Evolutionary conservation across 441 rosid genomes (phyloP).

Genomic region (Flueggea neowawraea): DNA sequence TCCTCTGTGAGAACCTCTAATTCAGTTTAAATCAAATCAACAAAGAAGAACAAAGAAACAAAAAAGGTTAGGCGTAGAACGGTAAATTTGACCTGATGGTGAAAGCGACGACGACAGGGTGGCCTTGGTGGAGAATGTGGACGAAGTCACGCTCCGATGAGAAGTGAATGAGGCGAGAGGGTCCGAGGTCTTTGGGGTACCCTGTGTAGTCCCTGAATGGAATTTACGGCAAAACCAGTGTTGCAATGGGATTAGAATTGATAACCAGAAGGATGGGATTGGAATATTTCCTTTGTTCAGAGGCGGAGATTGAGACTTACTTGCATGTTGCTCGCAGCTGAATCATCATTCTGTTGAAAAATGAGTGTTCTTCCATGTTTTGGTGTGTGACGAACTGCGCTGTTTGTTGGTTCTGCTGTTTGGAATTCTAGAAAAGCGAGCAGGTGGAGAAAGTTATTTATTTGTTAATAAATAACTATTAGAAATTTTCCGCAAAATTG

Average conservation of each 20-base stretch:
- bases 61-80: neutral
- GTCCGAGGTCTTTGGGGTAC: constrained; percentile 86
- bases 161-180: constrained; percentile 75
- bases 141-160: constrained; percentile 92
- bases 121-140: constrained; percentile 83
- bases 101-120: constrained; percentile 82
- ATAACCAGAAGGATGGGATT: constrained; percentile 2
- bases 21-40: too few relatives aligned
- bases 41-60: too few relatives aligned
- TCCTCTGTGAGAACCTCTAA: too few relatives aligned
- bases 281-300: neutral
- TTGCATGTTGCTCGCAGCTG: constrained; percentile 75
- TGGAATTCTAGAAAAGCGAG: too few relatives aligned
- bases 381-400: too few relatives aligned
- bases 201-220: constrained; percentile 70
- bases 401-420: too few relatives aligned
- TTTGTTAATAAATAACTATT: too few relatives aligned
- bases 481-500: neutral
- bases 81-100: constrained; percentile 56
- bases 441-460: constrained; percentile 88
- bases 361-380: constrained; percentile 55
- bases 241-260: neutral
- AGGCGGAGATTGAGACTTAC: constrained; percentile 26
- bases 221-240: constrained; percentile 1
- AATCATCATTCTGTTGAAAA: constrained; percentile 63